phyloP scores from a whole-genome alignment of 768 basidiomycete species.

The Tulasnella sp. region DNA sequence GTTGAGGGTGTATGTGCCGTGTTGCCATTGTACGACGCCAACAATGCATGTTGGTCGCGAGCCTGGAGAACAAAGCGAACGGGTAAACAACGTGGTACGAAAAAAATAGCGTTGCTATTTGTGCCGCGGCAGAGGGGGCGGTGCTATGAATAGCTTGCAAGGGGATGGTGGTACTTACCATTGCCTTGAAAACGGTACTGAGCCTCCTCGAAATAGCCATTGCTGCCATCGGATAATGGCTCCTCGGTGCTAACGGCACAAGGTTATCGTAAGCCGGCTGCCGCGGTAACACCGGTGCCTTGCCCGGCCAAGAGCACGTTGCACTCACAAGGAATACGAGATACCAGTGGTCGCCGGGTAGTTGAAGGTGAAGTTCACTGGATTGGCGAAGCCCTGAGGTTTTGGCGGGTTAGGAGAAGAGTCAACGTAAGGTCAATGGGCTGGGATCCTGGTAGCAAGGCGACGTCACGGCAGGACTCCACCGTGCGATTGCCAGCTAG shows the following conservation, averaged over 20 bases:
- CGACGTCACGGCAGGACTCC: neutral
- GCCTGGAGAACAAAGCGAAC: slow-evolving; percentile 51
- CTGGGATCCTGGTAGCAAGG: neutral
- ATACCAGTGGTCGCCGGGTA: slow-evolving; percentile 88
- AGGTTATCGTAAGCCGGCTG: slow-evolving; percentile 15
- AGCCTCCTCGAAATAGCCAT: slow-evolving; percentile 81
- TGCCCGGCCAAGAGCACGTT: slow-evolving; percentile 23
- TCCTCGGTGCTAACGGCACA: slow-evolving; percentile 58
- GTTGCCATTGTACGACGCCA: slow-evolving; percentile 86
- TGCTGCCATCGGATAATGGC: slow-evolving; percentile 21
- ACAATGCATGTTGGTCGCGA: slow-evolving; percentile 86
- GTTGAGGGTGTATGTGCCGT: slow-evolving; percentile 72
- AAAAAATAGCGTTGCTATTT: neutral
- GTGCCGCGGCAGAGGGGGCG: neutral
- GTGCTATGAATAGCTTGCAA: neutral
- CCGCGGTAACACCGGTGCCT: slow-evolving; percentile 21
- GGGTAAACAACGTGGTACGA: slow-evolving; percentile 22
- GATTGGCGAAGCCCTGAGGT: slow-evolving; percentile 78
- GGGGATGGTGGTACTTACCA: slow-evolving; percentile 54
- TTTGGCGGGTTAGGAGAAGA: neutral
- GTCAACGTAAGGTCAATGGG: neutral
- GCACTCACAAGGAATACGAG: slow-evolving; percentile 85
- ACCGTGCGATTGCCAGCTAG: neutral
- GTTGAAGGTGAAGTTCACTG: slow-evolving; percentile 75
- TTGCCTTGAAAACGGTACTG: slow-evolving; percentile 89